Evolutionary conservation across 768 basidiomycete genomes (phyloP).

Genomic region (Macrolepiota albuminosa): DNA sequence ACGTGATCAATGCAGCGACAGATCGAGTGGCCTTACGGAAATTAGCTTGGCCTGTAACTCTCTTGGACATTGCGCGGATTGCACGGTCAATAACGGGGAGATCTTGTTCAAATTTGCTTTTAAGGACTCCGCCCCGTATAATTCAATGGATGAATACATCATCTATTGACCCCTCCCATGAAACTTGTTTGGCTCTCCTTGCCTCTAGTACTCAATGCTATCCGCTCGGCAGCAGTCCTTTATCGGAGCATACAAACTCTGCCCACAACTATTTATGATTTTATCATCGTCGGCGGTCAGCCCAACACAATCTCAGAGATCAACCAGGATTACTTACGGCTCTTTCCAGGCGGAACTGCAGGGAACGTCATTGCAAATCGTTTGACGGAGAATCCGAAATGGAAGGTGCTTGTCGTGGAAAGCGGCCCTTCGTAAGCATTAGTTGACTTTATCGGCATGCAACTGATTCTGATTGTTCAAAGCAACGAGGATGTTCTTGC

Average conservation of each 20-base stretch:
- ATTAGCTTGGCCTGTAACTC: no score
- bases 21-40: no score
- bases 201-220: not conserved
- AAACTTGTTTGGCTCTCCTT: not conserved
- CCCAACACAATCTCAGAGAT: not conserved
- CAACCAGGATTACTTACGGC: not conserved
- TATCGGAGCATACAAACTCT: not conserved
- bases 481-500: not conserved
- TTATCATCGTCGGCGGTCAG: not conserved
- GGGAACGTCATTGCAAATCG: not conserved
- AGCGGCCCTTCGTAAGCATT: constrained; percentile 7
- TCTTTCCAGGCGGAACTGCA: constrained; percentile 10
- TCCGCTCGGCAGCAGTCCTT: not conserved
- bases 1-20: no score
- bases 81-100: no score
- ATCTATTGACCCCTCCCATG: not conserved
- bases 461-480: not conserved
- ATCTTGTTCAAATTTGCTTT: not conserved
- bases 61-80: no score
- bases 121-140: not conserved
- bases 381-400: constrained; percentile 8
- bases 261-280: not conserved
- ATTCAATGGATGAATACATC: not conserved
- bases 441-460: not conserved
- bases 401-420: constrained; percentile 9